These are phyloP conservation scores for Nemania serpens DNA, from an alignment of 2,329 filamentous ascomycete genomes.

Conservation along the genomic window DNA sequence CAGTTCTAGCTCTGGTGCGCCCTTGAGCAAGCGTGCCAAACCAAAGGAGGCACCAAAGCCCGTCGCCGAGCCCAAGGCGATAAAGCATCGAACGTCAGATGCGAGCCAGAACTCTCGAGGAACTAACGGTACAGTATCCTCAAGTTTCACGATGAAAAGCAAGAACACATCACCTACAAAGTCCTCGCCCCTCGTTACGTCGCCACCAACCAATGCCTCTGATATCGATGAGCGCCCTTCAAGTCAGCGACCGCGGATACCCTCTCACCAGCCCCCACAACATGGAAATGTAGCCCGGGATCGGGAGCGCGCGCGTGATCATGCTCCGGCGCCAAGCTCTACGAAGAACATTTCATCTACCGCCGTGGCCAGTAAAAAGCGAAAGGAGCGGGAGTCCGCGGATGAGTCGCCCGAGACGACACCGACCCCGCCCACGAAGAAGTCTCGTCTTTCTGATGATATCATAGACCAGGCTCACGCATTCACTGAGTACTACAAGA, in stretches of 20 bases:
- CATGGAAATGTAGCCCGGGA: slow-evolving; percentile 34
- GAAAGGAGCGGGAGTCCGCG: slow-evolving; percentile 44
- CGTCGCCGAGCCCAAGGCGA: slow-evolving; percentile 39
- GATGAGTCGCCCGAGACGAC: slow-evolving; percentile 38
- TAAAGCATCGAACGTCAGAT: slow-evolving; percentile 56
- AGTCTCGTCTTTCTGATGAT: slow-evolving; percentile 50
- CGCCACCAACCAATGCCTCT: slow-evolving; percentile 67
- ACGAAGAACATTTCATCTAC: slow-evolving; percentile 31
- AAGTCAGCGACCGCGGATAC: slow-evolving; percentile 30
- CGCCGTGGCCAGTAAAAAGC: slow-evolving; percentile 46
- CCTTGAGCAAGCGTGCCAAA: slow-evolving; percentile 63
- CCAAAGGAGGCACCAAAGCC: slow-evolving; percentile 47
- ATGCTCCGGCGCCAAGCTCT: slow-evolving; percentile 28
- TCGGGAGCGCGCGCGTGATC: slow-evolving; percentile 29
- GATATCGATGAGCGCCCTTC: slow-evolving; percentile 55
- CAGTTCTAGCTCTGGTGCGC: slow-evolving; percentile 64
- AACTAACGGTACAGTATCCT: slow-evolving; percentile 43
- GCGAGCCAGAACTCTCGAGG: slow-evolving; percentile 53
- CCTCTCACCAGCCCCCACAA: slow-evolving; percentile 24
- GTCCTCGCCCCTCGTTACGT: slow-evolving; percentile 68
- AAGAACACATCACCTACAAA: slow-evolving; percentile 64
- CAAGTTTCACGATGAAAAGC: slow-evolving; percentile 50
- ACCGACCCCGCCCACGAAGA: slow-evolving; percentile 41
- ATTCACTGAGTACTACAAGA: slow-evolving; percentile 61
- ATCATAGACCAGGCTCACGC: slow-evolving; percentile 57